Evolutionary conservation across 169 alveolate species (phyloP).

Genomic region (Cryptosporidium sp.): DNA sequence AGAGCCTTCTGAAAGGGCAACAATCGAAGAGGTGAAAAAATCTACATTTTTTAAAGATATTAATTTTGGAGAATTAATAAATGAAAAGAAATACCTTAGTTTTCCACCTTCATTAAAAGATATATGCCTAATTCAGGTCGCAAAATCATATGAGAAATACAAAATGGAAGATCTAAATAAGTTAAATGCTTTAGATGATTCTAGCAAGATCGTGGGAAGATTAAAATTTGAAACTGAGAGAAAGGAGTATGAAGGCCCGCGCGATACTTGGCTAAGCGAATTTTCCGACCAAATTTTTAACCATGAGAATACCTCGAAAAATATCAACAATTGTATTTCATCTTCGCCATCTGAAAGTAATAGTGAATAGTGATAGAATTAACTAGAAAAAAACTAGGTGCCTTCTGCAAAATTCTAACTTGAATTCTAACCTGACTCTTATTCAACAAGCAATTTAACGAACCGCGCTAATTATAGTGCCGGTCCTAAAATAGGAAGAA

Average conservation of each 20-base stretch:
- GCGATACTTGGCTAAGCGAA: slow-evolving; percentile 65
- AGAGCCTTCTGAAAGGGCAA: slow-evolving; percentile 43
- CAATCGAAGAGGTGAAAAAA: slow-evolving; percentile 23
- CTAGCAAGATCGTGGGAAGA: neutral
- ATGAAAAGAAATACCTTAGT: neutral
- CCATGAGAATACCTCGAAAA: neutral
- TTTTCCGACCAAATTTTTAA: neutral
- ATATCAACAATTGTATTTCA: neutral
- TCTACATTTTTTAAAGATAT: slow-evolving; percentile 31
- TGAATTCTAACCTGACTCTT: too few species aligned
- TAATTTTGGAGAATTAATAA: slow-evolving; percentile 22
- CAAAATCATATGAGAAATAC: slow-evolving; percentile 25
- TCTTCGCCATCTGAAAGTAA: neutral
- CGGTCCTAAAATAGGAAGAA: slow-evolving; percentile 73
- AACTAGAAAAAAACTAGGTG: neutral
- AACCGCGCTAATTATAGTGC: too few species aligned
- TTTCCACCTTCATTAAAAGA: slow-evolving; percentile 55
- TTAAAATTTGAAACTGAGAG: slow-evolving; percentile 28
- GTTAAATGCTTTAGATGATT: neutral
- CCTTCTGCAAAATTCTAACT: too few species aligned
- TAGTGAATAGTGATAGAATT: neutral
- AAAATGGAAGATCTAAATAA: neutral
- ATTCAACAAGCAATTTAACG: too few species aligned
- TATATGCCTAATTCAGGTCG: slow-evolving; percentile 20
- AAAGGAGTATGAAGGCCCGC: slow-evolving; percentile 63